A percentile compares a stretch with the other conserved stretches of the same genome.
Evolutionary conservation across 192 early-diverging fungal genomes (phyloP).

Genomic region (Rhizophlyctis rosea): DNA sequence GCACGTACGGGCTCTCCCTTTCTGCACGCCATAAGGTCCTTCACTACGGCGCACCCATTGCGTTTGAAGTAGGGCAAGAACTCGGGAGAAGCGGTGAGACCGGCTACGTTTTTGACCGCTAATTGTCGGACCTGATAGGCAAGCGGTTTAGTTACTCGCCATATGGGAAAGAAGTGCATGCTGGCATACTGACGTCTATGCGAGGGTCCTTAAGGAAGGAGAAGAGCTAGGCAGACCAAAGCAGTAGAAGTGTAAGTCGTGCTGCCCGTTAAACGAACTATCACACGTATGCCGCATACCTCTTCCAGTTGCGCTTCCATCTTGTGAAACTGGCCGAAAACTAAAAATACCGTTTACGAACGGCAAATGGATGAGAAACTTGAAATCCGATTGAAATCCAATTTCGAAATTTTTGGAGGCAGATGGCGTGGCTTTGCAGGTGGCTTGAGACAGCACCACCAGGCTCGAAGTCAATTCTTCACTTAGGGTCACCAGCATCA

Average conservation of each 20-base stretch:
- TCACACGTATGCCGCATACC: background rate
- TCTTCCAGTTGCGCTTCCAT: background rate
- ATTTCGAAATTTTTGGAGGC: too few relatives aligned
- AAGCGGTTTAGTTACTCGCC: background rate
- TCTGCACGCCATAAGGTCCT: conserved; percentile 64
- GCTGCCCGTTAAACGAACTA: background rate
- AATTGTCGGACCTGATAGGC: conserved; percentile 65
- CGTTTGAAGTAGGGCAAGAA: conserved; percentile 58
- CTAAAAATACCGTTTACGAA: too few relatives aligned
- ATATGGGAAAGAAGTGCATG: background rate
- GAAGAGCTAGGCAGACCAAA: conserved; percentile 51
- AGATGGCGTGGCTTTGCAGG: too few relatives aligned
- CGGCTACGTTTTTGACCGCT: conserved; percentile 73
- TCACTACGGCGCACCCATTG: conserved; percentile 54
- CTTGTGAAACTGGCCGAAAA: background rate
- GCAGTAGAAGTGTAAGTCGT: background rate
- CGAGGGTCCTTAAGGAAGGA: conserved; percentile 68
- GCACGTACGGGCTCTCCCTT: conserved; percentile 71
- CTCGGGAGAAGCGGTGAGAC: conserved; percentile 64
- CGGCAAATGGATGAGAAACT: too few relatives aligned
- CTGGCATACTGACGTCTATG: conserved; percentile 56
- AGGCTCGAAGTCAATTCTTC: too few relatives aligned
- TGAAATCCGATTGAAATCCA: too few relatives aligned
- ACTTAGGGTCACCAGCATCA: too few relatives aligned
- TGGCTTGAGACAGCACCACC: too few relatives aligned